Evolutionary conservation across 2,329 filamentous ascomycete species (phyloP), one percentile per base, ranked within the genome.

Genomic region (Cladophialophora yegresii): DNA sequence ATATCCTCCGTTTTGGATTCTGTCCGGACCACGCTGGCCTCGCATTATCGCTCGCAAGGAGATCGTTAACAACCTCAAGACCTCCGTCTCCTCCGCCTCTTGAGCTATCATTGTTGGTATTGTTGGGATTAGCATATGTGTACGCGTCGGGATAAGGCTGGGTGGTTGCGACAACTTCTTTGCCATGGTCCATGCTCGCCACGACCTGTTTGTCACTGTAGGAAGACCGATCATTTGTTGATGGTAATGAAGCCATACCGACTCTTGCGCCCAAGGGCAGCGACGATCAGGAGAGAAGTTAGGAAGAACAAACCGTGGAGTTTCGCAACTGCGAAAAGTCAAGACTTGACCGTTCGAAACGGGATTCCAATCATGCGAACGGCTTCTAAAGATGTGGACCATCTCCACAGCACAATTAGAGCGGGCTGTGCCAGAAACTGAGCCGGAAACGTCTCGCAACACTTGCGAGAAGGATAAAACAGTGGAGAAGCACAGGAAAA

Each of bases 161-260:
- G 20, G 28, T 2, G n/a, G 12, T 22, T 20, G 43, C 16, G 23
- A 59, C 57, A 28, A 53, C 57, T 30, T 59, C 57, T 59, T 8
- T 50, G n/a, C 45, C 57, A n/a, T 59, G 57, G 20, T 59, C 57
- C 45, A 59, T 26, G 32, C 30, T 40, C 9, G 57, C 51, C n/a
- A 26, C 57, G 20, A 51, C 10, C 57, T 59, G 57, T 26, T 59
- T 59, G 47, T 59, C 57, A 45, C 57, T 59, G 28, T 59, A 59
- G 30, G 43, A 50, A 3, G 57, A 59, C 20, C 23, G 28, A 10
- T 13, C 28, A 10, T 7, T 16, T 16, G 40, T 3, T 10, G 43
- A n/a, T 4, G n/a, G 16, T n/a, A 23, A 33, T 5, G 51, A 20
- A 32, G 51, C 4, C 51, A 54, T 54, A 4, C 13, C 30, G 26